These are phyloP conservation scores for Neoboletus brunneissimus DNA, from an alignment of 768 basidiomycete species.

Conservation along the genomic window DNA sequence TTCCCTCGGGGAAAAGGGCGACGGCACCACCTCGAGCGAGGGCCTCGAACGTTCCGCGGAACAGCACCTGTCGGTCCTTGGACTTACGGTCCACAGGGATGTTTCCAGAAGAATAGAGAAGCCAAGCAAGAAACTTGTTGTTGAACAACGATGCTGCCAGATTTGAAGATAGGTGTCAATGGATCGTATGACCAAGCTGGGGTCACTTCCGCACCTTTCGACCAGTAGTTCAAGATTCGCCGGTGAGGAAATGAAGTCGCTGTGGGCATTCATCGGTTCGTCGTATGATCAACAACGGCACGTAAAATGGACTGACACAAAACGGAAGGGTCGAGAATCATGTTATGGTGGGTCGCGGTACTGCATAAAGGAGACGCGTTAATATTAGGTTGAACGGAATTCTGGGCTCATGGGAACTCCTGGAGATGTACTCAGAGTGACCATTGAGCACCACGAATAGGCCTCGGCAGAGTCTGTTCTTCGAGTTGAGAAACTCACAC, in stretches of 20 bases:
- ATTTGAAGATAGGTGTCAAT: slow-evolving; percentile 17
- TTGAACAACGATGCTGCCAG: slow-evolving; percentile 68
- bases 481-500: slow-evolving; percentile 55
- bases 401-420: neutral
- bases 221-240: slow-evolving; percentile 88
- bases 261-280: slow-evolving; percentile 32
- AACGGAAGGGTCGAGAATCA: slow-evolving; percentile 87
- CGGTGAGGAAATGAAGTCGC: slow-evolving; percentile 80
- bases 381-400: slow-evolving; percentile 8
- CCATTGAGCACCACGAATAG: slow-evolving; percentile 4
- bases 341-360: slow-evolving; percentile 88
- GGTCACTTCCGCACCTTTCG: slow-evolving; percentile 61
- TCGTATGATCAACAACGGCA: slow-evolving; percentile 13
- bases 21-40: slow-evolving; percentile 78
- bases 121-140: slow-evolving; percentile 68
- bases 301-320: slow-evolving; percentile 55
- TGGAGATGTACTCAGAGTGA: neutral
- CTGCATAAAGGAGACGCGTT: slow-evolving; percentile 37
- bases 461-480: neutral
- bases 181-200: slow-evolving; percentile 11
- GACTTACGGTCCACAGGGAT: slow-evolving; percentile 95
- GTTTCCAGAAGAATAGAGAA: slow-evolving; percentile 89
- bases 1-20: slow-evolving; percentile 92
- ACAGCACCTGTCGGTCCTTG: slow-evolving; percentile 86
- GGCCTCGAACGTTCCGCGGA: slow-evolving; percentile 86